Conservation (phyloP, 164 flowering plant genomes). For the Sextonia rubra region DNA sequence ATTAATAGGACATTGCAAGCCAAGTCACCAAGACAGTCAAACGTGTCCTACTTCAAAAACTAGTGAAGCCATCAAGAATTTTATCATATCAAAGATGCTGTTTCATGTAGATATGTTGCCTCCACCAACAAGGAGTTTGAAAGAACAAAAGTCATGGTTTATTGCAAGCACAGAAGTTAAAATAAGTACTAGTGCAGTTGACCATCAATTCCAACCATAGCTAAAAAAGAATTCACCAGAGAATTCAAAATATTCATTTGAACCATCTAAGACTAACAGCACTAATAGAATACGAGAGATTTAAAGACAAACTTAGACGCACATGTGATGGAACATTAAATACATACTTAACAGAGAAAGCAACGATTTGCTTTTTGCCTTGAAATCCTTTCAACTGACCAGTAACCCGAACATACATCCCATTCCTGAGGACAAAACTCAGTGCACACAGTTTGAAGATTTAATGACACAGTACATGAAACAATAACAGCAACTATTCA, state of each 20-base stretch:
- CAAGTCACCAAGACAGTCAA: too few relatives aligned
- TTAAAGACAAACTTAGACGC: not conserved
- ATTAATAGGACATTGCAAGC: too few relatives aligned
- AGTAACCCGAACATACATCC: constrained; percentile 69
- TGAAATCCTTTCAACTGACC: constrained; percentile 77
- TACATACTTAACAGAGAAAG: constrained; percentile 65
- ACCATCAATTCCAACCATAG: not conserved
- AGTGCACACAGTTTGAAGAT: too few relatives aligned
- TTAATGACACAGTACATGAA: too few relatives aligned
- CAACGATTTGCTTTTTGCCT: constrained; percentile 61
- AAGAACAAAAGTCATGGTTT: not conserved
- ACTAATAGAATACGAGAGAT: not conserved
- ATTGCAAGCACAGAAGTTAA: not conserved
- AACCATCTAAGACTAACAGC: too few relatives aligned
- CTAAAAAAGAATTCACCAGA: not conserved
- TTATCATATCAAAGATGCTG: too few relatives aligned
- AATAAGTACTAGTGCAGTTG: not conserved
- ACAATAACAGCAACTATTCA: too few relatives aligned
- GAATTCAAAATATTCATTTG: too few relatives aligned
- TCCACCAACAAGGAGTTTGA: too few relatives aligned
- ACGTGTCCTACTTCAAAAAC: too few relatives aligned
- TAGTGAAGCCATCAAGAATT: too few relatives aligned
- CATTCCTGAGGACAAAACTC: constrained; percentile 42
- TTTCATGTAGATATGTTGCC: too few relatives aligned
- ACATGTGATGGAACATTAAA: not conserved